Percentiles rank a stretch among this genome's conserved stretches.
These are phyloP conservation scores for Erythrobasidium yunnanense DNA, from an alignment of 768 basidiomycete genomes.

Conservation along the genomic window DNA sequence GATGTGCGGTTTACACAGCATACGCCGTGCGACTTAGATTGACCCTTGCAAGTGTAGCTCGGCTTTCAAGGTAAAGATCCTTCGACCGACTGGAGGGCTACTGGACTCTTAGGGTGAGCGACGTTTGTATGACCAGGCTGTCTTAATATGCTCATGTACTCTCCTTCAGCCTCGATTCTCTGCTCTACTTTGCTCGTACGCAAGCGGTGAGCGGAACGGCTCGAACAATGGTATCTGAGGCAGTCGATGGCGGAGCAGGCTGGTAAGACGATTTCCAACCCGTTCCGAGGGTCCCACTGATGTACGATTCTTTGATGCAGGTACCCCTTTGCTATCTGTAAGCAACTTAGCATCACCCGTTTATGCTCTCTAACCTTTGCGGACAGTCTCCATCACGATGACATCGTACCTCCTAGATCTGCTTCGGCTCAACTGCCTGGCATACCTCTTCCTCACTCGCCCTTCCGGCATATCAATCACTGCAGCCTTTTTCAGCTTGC, in stretches of 20 bases:
- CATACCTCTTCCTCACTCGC: constrained; percentile 13
- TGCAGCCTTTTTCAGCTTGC: not conserved
- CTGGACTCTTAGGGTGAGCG: not conserved
- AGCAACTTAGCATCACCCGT: too few relatives aligned
- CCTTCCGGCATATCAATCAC: constrained; percentile 1
- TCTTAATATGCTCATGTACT: not conserved
- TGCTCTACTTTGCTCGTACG: constrained; percentile 1
- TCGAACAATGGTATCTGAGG: constrained; percentile 5
- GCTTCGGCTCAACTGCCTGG: not conserved
- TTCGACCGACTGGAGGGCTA: constrained; percentile 13
- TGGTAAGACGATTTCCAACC: not conserved
- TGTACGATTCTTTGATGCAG: not conserved
- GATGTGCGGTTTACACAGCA: not conserved
- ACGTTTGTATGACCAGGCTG: not conserved
- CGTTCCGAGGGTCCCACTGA: not conserved
- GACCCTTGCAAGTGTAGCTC: not conserved
- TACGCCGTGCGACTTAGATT: not conserved
- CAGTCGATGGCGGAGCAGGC: constrained; percentile 3
- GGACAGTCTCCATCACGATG: not conserved
- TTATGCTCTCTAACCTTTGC: not conserved
- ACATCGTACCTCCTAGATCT: not conserved
- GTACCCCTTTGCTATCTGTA: constrained; percentile 21
- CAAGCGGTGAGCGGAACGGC: not conserved
- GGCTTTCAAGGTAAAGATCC: constrained; percentile 24
- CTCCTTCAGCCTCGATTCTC: not conserved